Conservation (phyloP, 1,284 basidiomycete species). For the Austroboletus niveus region DNA sequence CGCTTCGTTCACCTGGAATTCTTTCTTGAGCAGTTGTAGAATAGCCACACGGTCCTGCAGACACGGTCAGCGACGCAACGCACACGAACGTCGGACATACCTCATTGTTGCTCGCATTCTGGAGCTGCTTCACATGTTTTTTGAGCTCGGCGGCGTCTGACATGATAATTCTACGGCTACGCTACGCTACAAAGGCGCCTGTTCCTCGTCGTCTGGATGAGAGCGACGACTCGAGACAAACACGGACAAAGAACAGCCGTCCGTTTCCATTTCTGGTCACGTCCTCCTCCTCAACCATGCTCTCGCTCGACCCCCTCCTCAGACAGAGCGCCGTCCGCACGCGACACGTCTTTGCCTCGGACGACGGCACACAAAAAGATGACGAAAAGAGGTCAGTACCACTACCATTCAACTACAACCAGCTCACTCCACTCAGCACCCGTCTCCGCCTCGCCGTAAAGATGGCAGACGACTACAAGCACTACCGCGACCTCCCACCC, state of each 20-base stretch:
- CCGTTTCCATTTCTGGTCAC: slow-evolving; percentile 13
- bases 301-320: slow-evolving; percentile 61
- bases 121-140: slow-evolving; percentile 76
- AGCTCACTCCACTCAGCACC: slow-evolving; percentile 41
- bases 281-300: slow-evolving; percentile 31
- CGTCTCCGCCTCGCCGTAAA: slow-evolving; percentile 70
- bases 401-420: too few relatives aligned
- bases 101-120: slow-evolving; percentile 57
- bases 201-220: not conserved
- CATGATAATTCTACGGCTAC: slow-evolving; percentile 24
- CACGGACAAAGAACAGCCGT: slow-evolving; percentile 8
- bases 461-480: slow-evolving; percentile 83
- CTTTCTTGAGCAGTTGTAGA: slow-evolving; percentile 72
- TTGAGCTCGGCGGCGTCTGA: slow-evolving; percentile 61
- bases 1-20: slow-evolving; percentile 82
- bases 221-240: slow-evolving; percentile 18
- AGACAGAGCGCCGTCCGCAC: slow-evolving; percentile 65
- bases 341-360: slow-evolving; percentile 64
- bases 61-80: not conserved
- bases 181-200: slow-evolving; percentile 24
- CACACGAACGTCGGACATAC: slow-evolving; percentile 40
- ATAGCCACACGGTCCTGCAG: slow-evolving; percentile 70
- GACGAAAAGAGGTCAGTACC: slow-evolving; percentile 64
- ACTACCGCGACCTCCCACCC: slow-evolving; percentile 83
- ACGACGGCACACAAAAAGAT: slow-evolving; percentile 50